Percentiles rank a stretch among this genome's conserved stretches.
phyloP scores from a whole-genome alignment of 2,329 filamentous ascomycete genomes.

The Ascochyta lentis region DNA sequence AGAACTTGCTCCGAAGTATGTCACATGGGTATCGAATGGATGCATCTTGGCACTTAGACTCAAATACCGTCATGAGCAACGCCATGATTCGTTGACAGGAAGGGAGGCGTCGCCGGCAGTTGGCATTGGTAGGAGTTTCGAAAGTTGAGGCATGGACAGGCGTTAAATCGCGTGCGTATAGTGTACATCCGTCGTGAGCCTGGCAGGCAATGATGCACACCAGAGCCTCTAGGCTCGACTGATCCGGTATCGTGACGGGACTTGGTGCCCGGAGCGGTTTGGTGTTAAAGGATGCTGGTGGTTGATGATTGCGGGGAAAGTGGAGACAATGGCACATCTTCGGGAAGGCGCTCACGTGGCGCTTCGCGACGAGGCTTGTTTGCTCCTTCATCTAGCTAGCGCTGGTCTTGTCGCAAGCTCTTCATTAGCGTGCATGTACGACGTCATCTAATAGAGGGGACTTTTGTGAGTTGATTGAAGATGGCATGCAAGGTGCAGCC shows the following conservation, averaged over 20 bases:
- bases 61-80: neutral
- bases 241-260: neutral
- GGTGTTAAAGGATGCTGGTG: neutral
- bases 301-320: constrained; percentile 2
- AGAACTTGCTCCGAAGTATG: neutral
- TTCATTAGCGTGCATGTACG: neutral
- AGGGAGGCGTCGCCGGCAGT: constrained; percentile 2
- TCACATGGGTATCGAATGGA: neutral
- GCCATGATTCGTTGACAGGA: neutral
- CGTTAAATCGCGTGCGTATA: neutral
- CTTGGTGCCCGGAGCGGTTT: neutral
- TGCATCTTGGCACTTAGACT: neutral
- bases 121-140: neutral
- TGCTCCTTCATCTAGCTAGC: neutral
- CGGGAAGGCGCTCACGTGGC: constrained; percentile 9
- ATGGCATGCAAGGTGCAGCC: too few relatives aligned
- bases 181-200: neutral
- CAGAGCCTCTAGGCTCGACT: neutral
- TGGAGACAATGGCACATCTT: neutral
- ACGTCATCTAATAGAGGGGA: neutral
- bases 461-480: too few relatives aligned
- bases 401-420: neutral
- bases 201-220: neutral
- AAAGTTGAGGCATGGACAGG: too few relatives aligned
- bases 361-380: constrained; percentile 4